Evolutionary conservation across 805 yeast species (phyloP), one percentile per base, ranked within the genome.

Genomic region (Candida endomychidarum): DNA sequence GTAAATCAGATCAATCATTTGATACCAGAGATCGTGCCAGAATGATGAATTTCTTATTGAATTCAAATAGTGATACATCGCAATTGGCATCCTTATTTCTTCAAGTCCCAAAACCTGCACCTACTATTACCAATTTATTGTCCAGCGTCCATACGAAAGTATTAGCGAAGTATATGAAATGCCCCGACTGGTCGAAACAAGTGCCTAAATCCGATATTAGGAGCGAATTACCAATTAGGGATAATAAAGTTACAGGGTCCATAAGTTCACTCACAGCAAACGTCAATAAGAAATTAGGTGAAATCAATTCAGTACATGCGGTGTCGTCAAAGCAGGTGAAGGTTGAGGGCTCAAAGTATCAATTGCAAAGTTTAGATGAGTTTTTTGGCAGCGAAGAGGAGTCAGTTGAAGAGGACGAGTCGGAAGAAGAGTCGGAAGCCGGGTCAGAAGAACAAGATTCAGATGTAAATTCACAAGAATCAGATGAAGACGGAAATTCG

Each of bases 1-100:
- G 86, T 9, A 79, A 81, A 47, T 86, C 81, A 56, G 99, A 93
- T 57, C 68, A 73, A 5, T 75, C 78, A 3, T 78, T 79, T 50
- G 96, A 87, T 54, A 76, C 86, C 1, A 73, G 98, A 44, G 98
- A 93, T 56, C 72, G 91, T 43, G 88, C 96, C 0, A 72, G 99
- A 49, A 72, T 83, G 64, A 67, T 87, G 20, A 66, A 77, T 17
- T 75, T 87, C 0, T 63, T 91, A 3, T 65, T 88, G 34, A 72
- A 75, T 21, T 73, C 52, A 12, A 66, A 64, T 10, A 42, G 42
- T 24, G 53, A 45, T 46, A 52, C 78, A 38, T 70, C 72, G 16
- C 81, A 83, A 43, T 65, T 87, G 46, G 90, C 90, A 0, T 70
- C 81, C 2, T 66, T 87, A 24, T 67, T 88, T 34, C 64, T 87